phyloP scores from a whole-genome alignment of 257 asterid genomes.

The Plantago elongata region DNA sequence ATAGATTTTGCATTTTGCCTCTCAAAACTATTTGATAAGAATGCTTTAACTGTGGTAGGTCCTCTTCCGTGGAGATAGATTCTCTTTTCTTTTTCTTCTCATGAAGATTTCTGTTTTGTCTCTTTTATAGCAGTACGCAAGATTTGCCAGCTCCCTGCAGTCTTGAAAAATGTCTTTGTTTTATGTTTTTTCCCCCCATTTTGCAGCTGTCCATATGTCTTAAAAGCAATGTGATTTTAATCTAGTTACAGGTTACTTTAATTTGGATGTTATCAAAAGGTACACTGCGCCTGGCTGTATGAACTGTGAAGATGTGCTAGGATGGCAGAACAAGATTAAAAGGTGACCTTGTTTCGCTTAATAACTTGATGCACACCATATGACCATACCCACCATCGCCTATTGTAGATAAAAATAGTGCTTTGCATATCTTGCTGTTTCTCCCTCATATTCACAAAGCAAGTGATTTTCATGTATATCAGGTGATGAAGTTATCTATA shows the following conservation, averaged over 20 bases:
- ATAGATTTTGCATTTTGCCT: slow-evolving; percentile 12
- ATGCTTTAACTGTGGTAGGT: slow-evolving; percentile 11
- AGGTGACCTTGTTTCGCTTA: slow-evolving; percentile 4
- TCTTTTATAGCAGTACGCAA: slow-evolving; percentile 1
- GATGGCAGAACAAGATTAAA: background rate
- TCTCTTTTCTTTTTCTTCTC: slow-evolving; percentile 3
- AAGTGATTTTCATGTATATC: background rate
- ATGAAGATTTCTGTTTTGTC: background rate
- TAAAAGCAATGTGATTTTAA: slow-evolving; percentile 20
- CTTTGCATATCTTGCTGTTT: slow-evolving; percentile 15
- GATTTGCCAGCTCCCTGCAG: slow-evolving; percentile 20
- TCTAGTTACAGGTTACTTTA: slow-evolving; percentile 11
- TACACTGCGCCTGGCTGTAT: background rate
- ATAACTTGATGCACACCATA: slow-evolving; percentile 12
- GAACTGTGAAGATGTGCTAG: background rate
- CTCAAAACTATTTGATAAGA: slow-evolving; percentile 7
- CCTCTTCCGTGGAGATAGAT: slow-evolving; percentile 4
- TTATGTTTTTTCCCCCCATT: background rate
- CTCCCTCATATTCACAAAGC: slow-evolving; percentile 3
- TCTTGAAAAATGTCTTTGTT: slow-evolving; percentile 13
- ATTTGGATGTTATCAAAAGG: slow-evolving; percentile 9
- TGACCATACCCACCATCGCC: slow-evolving; percentile 14
- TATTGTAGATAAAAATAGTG: slow-evolving; percentile 3
- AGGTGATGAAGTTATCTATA: slow-evolving; percentile 13
- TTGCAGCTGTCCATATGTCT: slow-evolving; percentile 10